A percentile compares a stretch with the other conserved stretches of the same genome.
Conservation (phyloP, 2,329 filamentous ascomycete species). For the Colletotrichum gloeosporioides region DNA sequence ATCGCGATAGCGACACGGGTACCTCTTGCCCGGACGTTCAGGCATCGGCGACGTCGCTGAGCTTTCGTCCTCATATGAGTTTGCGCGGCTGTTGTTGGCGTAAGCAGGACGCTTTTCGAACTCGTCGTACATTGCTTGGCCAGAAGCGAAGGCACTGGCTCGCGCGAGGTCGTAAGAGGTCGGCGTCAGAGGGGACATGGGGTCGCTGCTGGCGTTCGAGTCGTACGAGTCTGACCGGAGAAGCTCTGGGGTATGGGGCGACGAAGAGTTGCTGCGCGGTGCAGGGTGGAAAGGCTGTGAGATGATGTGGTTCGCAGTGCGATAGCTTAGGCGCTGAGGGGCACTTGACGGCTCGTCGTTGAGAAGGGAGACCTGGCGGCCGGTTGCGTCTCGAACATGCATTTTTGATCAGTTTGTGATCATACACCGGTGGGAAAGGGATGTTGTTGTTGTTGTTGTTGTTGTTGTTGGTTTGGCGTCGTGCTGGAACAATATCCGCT, state of each 20-base stretch:
- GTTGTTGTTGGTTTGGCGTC: too few relatives aligned
- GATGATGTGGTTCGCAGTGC: conserved; percentile 36
- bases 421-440: not conserved
- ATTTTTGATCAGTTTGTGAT: conserved; percentile 37
- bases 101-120: conserved; percentile 47
- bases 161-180: conserved; percentile 49
- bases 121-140: conserved; percentile 27
- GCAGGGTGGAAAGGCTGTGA: conserved; percentile 38
- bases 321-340: conserved; percentile 33
- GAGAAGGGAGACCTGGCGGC: conserved; percentile 63
- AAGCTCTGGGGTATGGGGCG: conserved; percentile 61
- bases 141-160: conserved; percentile 33
- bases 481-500: not conserved
- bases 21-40: conserved; percentile 66
- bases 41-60: conserved; percentile 44
- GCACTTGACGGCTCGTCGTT: conserved; percentile 52
- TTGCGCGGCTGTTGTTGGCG: conserved; percentile 48
- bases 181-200: conserved; percentile 62
- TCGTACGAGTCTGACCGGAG: conserved; percentile 67
- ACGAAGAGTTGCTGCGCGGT: conserved; percentile 47
- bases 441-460: not conserved
- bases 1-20: conserved; percentile 76
- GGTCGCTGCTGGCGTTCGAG: conserved; percentile 59
- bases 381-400: conserved; percentile 61
- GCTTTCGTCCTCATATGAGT: conserved; percentile 58